Conservation (phyloP, 2,329 filamentous ascomycete species). For the Fusarium bactridioides region DNA sequence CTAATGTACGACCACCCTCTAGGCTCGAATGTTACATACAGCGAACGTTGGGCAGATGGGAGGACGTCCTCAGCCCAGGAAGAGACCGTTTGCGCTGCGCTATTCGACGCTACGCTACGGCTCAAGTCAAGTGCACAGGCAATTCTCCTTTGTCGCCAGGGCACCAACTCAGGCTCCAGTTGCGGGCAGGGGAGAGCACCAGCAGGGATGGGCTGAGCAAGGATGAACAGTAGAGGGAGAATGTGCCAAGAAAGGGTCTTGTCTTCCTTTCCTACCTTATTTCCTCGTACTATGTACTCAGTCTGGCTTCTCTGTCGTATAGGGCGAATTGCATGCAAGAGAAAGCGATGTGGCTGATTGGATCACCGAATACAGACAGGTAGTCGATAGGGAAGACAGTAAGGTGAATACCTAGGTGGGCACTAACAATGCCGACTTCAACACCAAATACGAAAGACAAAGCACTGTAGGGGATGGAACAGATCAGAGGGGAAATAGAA, state of each 20-base stretch:
- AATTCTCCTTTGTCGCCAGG: slow-evolving; percentile 39
- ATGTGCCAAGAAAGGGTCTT: slow-evolving; percentile 33
- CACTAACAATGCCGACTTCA: slow-evolving; percentile 4
- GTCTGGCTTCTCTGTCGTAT: background rate
- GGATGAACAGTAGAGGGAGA: slow-evolving; percentile 31
- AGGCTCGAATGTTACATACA: slow-evolving; percentile 22
- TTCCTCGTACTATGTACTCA: slow-evolving; percentile 1
- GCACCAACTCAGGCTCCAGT: slow-evolving; percentile 34
- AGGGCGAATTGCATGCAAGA: background rate
- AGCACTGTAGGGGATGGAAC: background rate
- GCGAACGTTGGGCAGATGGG: slow-evolving; percentile 12
- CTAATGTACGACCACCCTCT: slow-evolving; percentile 21
- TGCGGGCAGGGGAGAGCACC: slow-evolving; percentile 30
- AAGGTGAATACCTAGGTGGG: background rate
- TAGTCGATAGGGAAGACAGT: background rate
- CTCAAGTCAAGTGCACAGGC: slow-evolving; percentile 17
- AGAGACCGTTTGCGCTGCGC: slow-evolving; percentile 2
- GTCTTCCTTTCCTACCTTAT: slow-evolving; percentile 6
- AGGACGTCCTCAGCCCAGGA: slow-evolving; percentile 7
- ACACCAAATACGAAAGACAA: background rate
- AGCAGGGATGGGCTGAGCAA: slow-evolving; percentile 20
- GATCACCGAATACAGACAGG: background rate
- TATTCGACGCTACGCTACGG: background rate
- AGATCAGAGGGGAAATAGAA: slow-evolving; percentile 8
- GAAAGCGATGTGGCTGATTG: slow-evolving; percentile 1